Base-by-base conservation (phyloP, 148 eudicot genomes). In the Silene latifolia region DNA sequence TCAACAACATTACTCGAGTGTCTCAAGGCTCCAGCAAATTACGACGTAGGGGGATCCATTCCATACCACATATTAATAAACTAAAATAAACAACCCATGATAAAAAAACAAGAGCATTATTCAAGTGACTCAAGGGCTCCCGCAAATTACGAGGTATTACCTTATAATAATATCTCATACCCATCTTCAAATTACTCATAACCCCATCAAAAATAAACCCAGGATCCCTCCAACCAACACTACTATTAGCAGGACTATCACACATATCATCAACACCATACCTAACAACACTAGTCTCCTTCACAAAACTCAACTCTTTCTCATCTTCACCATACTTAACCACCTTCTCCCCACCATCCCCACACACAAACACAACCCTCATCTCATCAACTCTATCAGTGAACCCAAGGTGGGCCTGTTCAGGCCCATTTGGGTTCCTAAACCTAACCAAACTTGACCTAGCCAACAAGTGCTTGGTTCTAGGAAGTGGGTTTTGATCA, bases 201-300 rank as follows among this genome's bases (percentile, higher is more conserved):
- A 92, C 88, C 14, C 93, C 96, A 85, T 89, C 88, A 84, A 87
- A 90, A 67, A 90, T 82, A 78, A 79, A 92, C 83, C 98, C 99
- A 63, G 99, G 99, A 85, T 96, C 99, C 20, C 99, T 87, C 99
- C 99, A 96, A 25, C 99, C 99, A 74, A 86, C 67, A 69, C 91
- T 92, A 63, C 74, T 65, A 83, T 96, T 96, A 18, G 99, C 99
- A 8, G 99, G 99, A 1, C 79, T 51, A 79, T 92, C 91, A 83
- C 99, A 96, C 97, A 96, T 85, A 77, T 96, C 89, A 21, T 89
- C 98, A 72, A 81, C 76, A 80, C 86, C 91, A 86, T 96, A 96
- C 88, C 90, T 78, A 69, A 19, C 83, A 15, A 86, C 88, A 69
- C 35, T 48, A n/a, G 93, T 85, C 39, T 63, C 74, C 68, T 67